Percentiles rank a stretch among this genome's conserved stretches.
Evolutionary conservation across 2,329 filamentous ascomycete species (phyloP).

Genomic region (Trichophyton equinum): DNA sequence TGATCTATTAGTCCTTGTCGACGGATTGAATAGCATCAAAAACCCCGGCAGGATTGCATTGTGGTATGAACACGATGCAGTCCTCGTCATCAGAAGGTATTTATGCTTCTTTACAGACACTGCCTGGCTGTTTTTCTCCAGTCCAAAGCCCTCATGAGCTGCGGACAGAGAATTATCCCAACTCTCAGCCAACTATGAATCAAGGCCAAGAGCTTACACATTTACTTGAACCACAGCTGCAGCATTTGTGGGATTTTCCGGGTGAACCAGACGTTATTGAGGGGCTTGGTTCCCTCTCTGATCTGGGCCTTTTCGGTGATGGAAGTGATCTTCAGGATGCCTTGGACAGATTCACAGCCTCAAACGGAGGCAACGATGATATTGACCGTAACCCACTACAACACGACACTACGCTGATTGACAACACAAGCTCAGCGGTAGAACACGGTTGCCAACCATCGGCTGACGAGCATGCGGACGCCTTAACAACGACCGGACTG

Average conservation of each 20-base stretch:
- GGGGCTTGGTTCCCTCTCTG: not conserved
- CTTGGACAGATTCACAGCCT: not conserved
- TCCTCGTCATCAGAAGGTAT: slow-evolving; percentile 24
- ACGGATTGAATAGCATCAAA: not conserved
- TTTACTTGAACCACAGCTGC: slow-evolving; percentile 27
- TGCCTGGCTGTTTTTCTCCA: slow-evolving; percentile 6
- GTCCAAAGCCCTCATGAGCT: slow-evolving; percentile 5
- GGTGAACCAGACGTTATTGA: not conserved
- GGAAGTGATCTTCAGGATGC: not conserved
- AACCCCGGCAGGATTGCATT: not conserved
- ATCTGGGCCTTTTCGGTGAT: not conserved
- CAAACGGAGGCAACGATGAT: no score
- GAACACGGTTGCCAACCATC: not conserved
- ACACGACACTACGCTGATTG: not conserved
- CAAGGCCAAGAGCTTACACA: slow-evolving; percentile 34
- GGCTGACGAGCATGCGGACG: no score
- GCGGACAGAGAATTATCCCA: slow-evolving; percentile 8
- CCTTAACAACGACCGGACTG: not conserved
- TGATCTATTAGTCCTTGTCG: not conserved
- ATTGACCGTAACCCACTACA: not conserved
- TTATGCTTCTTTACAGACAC: slow-evolving; percentile 23
- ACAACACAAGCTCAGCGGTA: not conserved
- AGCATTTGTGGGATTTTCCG: slow-evolving; percentile 7
- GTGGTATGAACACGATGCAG: slow-evolving; percentile 7
- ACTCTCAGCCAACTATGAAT: slow-evolving; percentile 18